These are phyloP conservation scores for Trypanosomatidae sp. DNA, from an alignment of 208 protist genomes.

Conservation along the genomic window DNA sequence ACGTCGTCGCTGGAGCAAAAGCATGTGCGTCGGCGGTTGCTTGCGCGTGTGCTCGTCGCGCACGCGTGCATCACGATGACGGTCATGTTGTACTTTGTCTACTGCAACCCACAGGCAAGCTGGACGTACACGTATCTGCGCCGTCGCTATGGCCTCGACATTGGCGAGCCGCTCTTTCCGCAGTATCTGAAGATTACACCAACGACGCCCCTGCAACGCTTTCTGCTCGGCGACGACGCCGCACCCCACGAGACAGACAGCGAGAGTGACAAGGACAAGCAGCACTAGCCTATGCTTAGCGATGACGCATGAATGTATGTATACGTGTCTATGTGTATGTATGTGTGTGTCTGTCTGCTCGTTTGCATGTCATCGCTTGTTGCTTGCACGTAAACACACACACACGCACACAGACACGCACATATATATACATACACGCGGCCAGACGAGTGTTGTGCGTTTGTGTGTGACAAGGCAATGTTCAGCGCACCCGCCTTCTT, in stretches of 20 bases:
- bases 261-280: background rate
- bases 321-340: slow-evolving; percentile 9
- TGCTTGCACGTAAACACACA: background rate
- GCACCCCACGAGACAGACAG: background rate
- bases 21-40: too few relatives aligned
- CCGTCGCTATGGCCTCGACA: slow-evolving; percentile 20
- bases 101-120: slow-evolving; percentile 80
- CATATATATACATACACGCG: background rate
- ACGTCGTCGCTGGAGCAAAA: too few relatives aligned
- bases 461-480: slow-evolving; percentile 12
- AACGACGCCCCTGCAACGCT: too few relatives aligned
- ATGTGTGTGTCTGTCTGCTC: background rate
- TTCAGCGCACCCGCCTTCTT: slow-evolving; percentile 74
- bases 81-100: slow-evolving; percentile 59
- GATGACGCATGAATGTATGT: background rate
- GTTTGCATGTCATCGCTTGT: background rate
- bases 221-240: too few relatives aligned
- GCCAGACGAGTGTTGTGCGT: background rate
- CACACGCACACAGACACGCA: too few relatives aligned
- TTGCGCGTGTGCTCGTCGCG: too few relatives aligned
- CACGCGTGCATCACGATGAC: too few relatives aligned
- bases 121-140: slow-evolving; percentile 42
- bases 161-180: slow-evolving; percentile 25
- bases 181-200: slow-evolving; percentile 42
- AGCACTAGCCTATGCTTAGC: background rate